Conservation (phyloP, 495 filamentous ascomycete species). For the Ascodesmis nigricans region DNA sequence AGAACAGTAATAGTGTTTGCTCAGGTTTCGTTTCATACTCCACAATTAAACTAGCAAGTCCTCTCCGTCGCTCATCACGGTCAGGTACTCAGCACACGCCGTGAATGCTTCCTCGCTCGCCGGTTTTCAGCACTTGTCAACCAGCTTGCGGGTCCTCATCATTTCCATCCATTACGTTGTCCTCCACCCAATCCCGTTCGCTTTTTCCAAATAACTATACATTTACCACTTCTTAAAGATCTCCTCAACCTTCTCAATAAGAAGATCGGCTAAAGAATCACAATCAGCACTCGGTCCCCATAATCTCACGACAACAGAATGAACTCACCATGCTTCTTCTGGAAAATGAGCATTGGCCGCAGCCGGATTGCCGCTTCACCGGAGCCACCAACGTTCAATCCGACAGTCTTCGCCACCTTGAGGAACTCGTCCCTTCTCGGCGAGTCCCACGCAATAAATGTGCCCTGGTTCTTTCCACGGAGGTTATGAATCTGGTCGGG, state of each 20-base stretch:
- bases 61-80: too few relatives aligned
- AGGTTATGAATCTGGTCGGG: constrained; percentile 74
- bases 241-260: constrained; percentile 30
- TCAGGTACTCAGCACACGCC: too few relatives aligned
- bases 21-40: too few relatives aligned
- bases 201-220: too few relatives aligned
- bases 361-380: constrained; percentile 62
- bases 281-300: constrained; percentile 15
- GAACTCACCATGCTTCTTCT: constrained; percentile 64
- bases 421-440: constrained; percentile 70
- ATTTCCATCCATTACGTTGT: too few relatives aligned
- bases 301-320: constrained; percentile 5
- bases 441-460: constrained; percentile 91
- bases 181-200: too few relatives aligned
- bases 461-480: constrained; percentile 82
- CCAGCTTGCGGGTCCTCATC: too few relatives aligned
- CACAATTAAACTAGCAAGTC: too few relatives aligned
- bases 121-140: too few relatives aligned
- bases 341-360: constrained; percentile 90
- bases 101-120: too few relatives aligned
- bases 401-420: constrained; percentile 54
- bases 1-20: too few relatives aligned
- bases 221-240: too few relatives aligned
- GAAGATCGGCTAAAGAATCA: constrained; percentile 31
- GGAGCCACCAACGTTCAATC: constrained; percentile 83